These are phyloP conservation scores for Adansonia rubrostipa DNA, from an alignment of 441 rosid species.

Conservation along the genomic window DNA sequence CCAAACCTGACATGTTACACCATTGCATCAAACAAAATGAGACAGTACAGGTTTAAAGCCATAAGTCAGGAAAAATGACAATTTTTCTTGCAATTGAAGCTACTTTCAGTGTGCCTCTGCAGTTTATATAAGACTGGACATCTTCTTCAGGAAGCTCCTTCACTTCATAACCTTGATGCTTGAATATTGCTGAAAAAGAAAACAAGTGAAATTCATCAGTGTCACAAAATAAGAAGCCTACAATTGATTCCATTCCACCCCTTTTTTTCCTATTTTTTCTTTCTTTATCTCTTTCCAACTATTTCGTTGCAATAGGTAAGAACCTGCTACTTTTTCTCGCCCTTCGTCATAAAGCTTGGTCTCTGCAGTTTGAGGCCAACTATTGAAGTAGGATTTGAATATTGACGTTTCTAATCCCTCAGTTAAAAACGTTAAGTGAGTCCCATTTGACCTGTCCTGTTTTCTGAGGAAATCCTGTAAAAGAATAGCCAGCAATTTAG, in stretches of 20 bases:
- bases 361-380: conserved; percentile 74
- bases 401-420: conserved; percentile 80
- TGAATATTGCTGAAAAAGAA: conserved; percentile 57
- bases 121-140: conserved; percentile 57
- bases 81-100: conserved; percentile 21
- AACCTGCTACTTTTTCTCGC: conserved; percentile 96
- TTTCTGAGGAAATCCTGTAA: conserved; percentile 54
- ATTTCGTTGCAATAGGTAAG: conserved; percentile 30
- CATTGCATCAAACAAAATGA: conserved; percentile 26
- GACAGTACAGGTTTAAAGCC: conserved; percentile 24
- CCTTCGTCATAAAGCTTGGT: conserved; percentile 82
- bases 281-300: conserved; percentile 14
- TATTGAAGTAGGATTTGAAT: conserved; percentile 72
- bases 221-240: not conserved
- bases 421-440: conserved; percentile 58
- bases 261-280: conserved; percentile 24
- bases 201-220: conserved; percentile 25
- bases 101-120: conserved; percentile 78
- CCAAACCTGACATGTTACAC: conserved; percentile 63
- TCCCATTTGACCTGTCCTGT: conserved; percentile 52
- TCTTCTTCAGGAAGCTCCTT: conserved; percentile 83
- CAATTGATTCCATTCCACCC: not conserved
- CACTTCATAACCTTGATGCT: conserved; percentile 76
- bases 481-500: conserved; percentile 28
- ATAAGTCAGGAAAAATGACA: conserved; percentile 19